phyloP scores from a whole-genome alignment of 208 protist species.

The Trypanosoma lewisi region DNA sequence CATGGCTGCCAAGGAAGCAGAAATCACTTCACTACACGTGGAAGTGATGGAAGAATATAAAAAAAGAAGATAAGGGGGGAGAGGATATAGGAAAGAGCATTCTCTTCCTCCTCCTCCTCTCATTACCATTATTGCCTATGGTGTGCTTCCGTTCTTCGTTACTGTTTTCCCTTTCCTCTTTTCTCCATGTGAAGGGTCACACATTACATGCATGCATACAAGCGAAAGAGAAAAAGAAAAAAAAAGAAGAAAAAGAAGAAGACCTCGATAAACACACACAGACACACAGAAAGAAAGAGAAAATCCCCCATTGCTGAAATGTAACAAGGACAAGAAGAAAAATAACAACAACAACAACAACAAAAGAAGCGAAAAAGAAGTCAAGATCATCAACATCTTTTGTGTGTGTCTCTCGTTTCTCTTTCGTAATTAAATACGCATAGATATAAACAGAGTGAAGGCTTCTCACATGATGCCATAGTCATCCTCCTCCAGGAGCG shows the following conservation, averaged over 20 bases:
- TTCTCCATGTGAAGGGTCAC: too few relatives aligned
- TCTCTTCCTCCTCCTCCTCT: background rate
- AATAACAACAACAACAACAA: slow-evolving; percentile 4
- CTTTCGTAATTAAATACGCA: background rate
- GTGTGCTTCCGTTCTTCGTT: too few relatives aligned
- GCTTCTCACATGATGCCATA: slow-evolving; percentile 27
- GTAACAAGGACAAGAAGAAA: background rate
- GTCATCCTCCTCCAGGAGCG: slow-evolving; percentile 41
- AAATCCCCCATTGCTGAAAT: too few relatives aligned
- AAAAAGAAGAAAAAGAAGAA: background rate
- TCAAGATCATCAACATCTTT: too few relatives aligned
- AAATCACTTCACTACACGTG: background rate
- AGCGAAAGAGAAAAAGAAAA: background rate
- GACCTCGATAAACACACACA: background rate
- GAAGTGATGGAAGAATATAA: background rate
- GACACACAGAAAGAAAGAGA: background rate
- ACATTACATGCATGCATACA: too few relatives aligned
- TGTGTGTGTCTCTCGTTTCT: too few relatives aligned
- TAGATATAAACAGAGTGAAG: background rate
- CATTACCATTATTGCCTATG: background rate
- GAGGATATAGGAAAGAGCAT: background rate
- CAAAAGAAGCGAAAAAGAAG: background rate
- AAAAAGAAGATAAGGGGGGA: too few relatives aligned
- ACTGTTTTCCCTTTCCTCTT: too few relatives aligned
- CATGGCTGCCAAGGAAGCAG: background rate